Conservation (phyloP, 495 filamentous ascomycete genomes). For the Niebla homalea region DNA sequence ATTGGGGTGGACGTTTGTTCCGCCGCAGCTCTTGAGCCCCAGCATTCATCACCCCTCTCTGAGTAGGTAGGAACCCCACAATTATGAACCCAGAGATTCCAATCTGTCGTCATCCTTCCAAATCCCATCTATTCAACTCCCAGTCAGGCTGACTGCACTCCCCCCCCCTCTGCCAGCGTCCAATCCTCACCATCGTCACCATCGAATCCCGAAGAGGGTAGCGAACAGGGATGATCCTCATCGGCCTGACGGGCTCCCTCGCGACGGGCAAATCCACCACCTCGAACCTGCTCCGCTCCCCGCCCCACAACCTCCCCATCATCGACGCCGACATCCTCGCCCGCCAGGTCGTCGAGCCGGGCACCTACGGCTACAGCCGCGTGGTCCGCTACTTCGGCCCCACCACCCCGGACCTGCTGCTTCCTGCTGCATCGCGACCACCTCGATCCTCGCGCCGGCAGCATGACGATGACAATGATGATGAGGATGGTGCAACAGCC, state of each 20-base stretch:
- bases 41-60: too few relatives aligned
- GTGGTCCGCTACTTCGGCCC: slow-evolving; percentile 69
- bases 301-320: slow-evolving; percentile 78
- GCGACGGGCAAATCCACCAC: slow-evolving; percentile 98
- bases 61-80: too few relatives aligned
- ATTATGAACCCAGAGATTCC: too few relatives aligned
- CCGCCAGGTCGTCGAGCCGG: slow-evolving; percentile 81
- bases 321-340: slow-evolving; percentile 92
- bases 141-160: neutral
- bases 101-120: neutral
- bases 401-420: slow-evolving; percentile 71
- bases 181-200: neutral
- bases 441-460: neutral
- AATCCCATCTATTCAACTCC: neutral
- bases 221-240: slow-evolving; percentile 59
- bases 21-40: too few relatives aligned
- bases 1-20: too few relatives aligned
- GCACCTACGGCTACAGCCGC: slow-evolving; percentile 63
- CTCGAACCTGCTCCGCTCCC: slow-evolving; percentile 60
- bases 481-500: slow-evolving; percentile 14
- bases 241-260: slow-evolving; percentile 94
- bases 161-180: neutral
- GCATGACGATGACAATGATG: slow-evolving; percentile 14
- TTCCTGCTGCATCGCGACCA: slow-evolving; percentile 24
- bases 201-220: neutral